These are phyloP conservation scores for Aspergillus brunneoviolaceus DNA, from an alignment of 2,329 filamentous ascomycete species.

Conservation along the genomic window DNA sequence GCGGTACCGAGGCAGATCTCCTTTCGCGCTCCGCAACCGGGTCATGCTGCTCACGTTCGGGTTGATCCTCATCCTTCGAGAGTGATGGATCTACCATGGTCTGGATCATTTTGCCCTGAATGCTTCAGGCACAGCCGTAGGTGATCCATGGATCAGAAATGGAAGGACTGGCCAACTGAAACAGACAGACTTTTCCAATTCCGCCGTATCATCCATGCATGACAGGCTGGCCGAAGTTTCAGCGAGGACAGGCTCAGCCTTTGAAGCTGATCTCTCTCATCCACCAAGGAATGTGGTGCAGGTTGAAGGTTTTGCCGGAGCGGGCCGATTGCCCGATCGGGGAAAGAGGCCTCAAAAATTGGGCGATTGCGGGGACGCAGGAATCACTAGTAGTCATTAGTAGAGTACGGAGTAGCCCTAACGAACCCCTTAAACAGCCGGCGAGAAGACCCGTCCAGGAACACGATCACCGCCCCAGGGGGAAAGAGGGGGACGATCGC, in stretches of 20 bases:
- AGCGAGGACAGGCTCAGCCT: background rate
- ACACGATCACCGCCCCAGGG: background rate
- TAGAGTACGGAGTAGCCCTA: background rate
- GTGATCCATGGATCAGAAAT: background rate
- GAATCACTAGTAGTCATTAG: too few relatives aligned
- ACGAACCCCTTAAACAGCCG: background rate
- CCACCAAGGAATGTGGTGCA: background rate
- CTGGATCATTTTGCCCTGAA: background rate
- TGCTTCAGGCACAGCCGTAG: background rate
- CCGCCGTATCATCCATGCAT: background rate
- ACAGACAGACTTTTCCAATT: background rate
- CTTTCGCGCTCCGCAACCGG: background rate
- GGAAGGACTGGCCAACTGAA: background rate
- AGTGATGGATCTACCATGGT: background rate
- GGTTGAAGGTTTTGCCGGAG: background rate
- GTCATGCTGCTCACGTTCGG: too few relatives aligned
- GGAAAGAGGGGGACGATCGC: background rate
- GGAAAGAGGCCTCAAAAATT: background rate
- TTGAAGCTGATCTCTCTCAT: background rate
- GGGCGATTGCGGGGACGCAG: background rate
- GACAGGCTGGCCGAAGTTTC: background rate
- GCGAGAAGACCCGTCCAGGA: background rate
- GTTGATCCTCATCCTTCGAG: too few relatives aligned
- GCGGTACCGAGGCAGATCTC: background rate
- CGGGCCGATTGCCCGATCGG: background rate